Evolutionary conservation across 257 asterid genomes (phyloP), one percentile per base, ranked within the genome.

Genomic region (Jaltomata sinuosa): DNA sequence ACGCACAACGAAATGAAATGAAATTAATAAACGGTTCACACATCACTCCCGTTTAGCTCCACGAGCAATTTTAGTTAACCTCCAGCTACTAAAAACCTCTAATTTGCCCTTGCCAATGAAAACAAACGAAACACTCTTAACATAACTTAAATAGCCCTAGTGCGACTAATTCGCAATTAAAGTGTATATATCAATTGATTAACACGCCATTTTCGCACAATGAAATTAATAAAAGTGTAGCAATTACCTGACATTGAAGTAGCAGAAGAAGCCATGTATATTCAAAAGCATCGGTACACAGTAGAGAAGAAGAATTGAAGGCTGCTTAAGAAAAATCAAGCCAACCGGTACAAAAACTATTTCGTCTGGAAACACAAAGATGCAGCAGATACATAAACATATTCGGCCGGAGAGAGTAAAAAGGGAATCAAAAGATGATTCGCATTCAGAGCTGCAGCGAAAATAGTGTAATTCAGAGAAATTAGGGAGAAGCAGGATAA

Each of bases 211-310:
- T 32, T 32, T 32, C 36, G 36, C 36, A 32, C 36, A 32, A 32
- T 32, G 36, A 32, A 32, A 32, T n/a, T n/a, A n/a, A n/a, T 32
- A 3, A 32, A 32, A 32, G 2, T 32, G 29, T 61, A 61, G 50
- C 21, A 50, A 68, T 69, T 49, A 94, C 97, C 95, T 88, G 97
- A 91, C 95, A 93, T 85, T 88, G 95, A 92, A 84, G 98, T 81
- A 87, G 93, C 91, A 88, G 92, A 84, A 79, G 90, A 84, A 79
- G 90, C 85, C 98, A 95, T 95, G 82, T 81, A 89, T 89, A 93
- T 86, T 78, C 82, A 81, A 92, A 92, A 89, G 93, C 98, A 94
- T 93, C 96, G 91, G 93, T 78, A 78, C 83, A 22, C 82, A 16
- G 77, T 34, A 67, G 15, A 32, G 76, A 65, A 8, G 45, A 29